Base-by-base conservation (phyloP, 768 basidiomycete genomes). In the Pisolithus orientalis region DNA sequence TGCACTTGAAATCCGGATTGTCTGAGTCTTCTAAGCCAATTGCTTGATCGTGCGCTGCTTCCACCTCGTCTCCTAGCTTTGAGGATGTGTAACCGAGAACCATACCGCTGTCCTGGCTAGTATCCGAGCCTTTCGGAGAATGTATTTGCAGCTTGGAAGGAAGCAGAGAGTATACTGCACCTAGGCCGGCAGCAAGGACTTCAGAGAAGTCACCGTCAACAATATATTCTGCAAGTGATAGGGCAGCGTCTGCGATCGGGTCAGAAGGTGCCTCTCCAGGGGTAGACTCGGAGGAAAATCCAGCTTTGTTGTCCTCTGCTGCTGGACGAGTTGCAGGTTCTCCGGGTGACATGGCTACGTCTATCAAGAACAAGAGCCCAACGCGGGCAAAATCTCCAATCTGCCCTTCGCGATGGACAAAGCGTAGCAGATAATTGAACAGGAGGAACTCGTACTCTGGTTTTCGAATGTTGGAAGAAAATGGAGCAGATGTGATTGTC, bases 151-250 rank as follows among this genome's bases (percentile, higher is more conserved):
- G 76, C 69, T 96, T 96, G 17, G 84, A 82, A 0, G 95, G 95
- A 10, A 98, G 74, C 2, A 93, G 70, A 2, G 93, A 96, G 63
- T 95, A 97, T 1, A 95, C 88, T 0, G 95, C 95, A 4, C 92
- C 87, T 10, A 98, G 67, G 14, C 94, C 93, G 3, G 95, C 95
- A 16, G 86, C 92, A 44, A 98, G 80, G 10, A 98, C 95, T 57
- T 97, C 94, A n/a, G 93, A 91, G 66, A 96, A 95, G 68, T 97
- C 95, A n/a, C 94, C 91, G 62, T 95, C 91, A 16, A 96, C 78
- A 48, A 97, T 90, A 64, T 92, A 96, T 64, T 94, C 92, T 17
- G 91, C 91, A 38, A 98, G 74, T 7, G 90, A 88, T 40, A 94
- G 75, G 1, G 88, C 87, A 1, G 92, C 90, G 62, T 94, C 92